Evolutionary conservation across 2,329 filamentous ascomycete genomes (phyloP).

Genomic region (Venturia effusa): DNA sequence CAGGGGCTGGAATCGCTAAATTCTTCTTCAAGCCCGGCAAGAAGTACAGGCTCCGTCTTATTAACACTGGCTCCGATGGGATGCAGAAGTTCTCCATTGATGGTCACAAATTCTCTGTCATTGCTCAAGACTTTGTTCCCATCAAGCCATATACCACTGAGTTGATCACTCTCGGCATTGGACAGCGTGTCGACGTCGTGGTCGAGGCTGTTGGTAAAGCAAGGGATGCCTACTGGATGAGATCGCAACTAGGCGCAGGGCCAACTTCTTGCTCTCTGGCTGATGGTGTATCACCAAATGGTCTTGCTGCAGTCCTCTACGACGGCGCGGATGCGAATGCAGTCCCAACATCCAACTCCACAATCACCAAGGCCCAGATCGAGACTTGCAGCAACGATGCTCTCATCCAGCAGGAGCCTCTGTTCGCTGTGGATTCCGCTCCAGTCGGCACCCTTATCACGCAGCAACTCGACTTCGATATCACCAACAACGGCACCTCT

Average conservation of each 20-base stretch:
- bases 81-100: slow-evolving; percentile 33
- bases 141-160: slow-evolving; percentile 29
- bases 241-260: slow-evolving; percentile 17
- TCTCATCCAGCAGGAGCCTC: slow-evolving; percentile 40
- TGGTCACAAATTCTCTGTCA: slow-evolving; percentile 31
- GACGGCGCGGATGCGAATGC: slow-evolving; percentile 41
- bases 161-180: slow-evolving; percentile 27
- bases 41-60: slow-evolving; percentile 30
- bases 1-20: slow-evolving; percentile 15
- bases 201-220: slow-evolving; percentile 17
- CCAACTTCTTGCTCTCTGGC: slow-evolving; percentile 26
- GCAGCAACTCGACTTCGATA: slow-evolving; percentile 10
- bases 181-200: slow-evolving; percentile 8
- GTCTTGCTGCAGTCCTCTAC: slow-evolving; percentile 56
- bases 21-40: slow-evolving; percentile 31
- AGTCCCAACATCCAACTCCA: slow-evolving; percentile 35
- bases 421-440: slow-evolving; percentile 34
- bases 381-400: slow-evolving; percentile 47
- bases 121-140: slow-evolving; percentile 32
- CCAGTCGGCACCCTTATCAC: not conserved
- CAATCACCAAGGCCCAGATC: slow-evolving; percentile 28
- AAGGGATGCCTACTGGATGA: slow-evolving; percentile 22
- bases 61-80: slow-evolving; percentile 31
- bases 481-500: slow-evolving; percentile 16
- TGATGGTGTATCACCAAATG: slow-evolving; percentile 33